Conservation (phyloP, 805 yeast genomes). For the Lachancea nothofagi region DNA sequence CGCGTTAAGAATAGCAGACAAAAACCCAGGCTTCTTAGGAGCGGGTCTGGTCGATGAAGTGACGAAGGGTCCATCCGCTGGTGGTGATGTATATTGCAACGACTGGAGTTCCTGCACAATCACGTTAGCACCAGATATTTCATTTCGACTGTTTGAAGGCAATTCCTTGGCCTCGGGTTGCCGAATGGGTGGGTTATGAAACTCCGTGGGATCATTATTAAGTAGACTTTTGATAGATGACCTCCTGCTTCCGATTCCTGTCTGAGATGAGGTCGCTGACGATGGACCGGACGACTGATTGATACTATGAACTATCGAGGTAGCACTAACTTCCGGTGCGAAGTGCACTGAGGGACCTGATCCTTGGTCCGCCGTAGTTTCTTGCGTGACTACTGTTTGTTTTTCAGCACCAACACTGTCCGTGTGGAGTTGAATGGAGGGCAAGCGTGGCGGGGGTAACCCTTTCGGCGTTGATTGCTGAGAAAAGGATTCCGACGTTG, state of each 20-base stretch:
- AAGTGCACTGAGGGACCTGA: slow-evolving; percentile 10
- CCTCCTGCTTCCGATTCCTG: slow-evolving; percentile 7
- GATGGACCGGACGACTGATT: slow-evolving; percentile 7
- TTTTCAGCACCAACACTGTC: background rate
- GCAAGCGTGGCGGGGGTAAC: slow-evolving; percentile 31
- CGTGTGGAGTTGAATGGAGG: slow-evolving; percentile 25
- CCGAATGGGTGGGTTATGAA: background rate
- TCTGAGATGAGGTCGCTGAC: slow-evolving; percentile 7
- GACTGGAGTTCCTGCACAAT: slow-evolving; percentile 12
- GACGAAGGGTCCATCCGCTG: background rate
- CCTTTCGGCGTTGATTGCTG: slow-evolving; percentile 21
- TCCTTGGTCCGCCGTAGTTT: background rate
- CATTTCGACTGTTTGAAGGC: background rate
- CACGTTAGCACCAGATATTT: slow-evolving; percentile 4
- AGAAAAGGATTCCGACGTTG: slow-evolving; percentile 14
- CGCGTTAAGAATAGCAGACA: slow-evolving; percentile 7
- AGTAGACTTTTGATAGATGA: slow-evolving; percentile 13
- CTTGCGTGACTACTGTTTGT: slow-evolving; percentile 1
- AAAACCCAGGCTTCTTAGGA: slow-evolving; percentile 1
- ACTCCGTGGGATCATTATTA: slow-evolving; percentile 8
- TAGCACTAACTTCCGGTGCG: slow-evolving; percentile 2
- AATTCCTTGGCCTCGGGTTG: background rate
- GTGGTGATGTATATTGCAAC: background rate
- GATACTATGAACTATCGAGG: background rate
- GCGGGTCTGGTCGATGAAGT: background rate